Base-by-base conservation (phyloP, 2,329 filamentous ascomycete species). In the Elsinoe fawcettii region DNA sequence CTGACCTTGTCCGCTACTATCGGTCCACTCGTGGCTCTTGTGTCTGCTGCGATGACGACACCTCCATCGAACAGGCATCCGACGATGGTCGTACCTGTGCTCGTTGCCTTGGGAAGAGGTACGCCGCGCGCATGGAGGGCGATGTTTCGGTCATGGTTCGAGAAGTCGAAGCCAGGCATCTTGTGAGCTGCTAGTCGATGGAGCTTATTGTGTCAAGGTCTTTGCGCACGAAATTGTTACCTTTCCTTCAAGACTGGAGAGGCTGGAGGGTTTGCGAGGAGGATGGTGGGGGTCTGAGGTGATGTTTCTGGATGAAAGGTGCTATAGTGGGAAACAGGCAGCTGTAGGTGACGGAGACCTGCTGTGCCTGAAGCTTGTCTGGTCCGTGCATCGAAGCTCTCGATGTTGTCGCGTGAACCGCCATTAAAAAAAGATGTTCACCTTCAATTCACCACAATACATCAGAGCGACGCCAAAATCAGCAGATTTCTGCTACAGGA, bases 131-230 rank as follows among this genome's bases (percentile, higher is more conserved):
- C 90, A 74, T 97, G 92, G 66, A 99, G 84, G 63, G 92, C 92
- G 72, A 87, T 84, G 83, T 99, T 99, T 80, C 93, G 90, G 83
- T 96, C 96, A 84, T 97, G 93, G 82, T 99, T 99, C 74, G 90
- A 95, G 82, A 99, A 99, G 79, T 97, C 91, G 82, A 96, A 96
- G 77, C 91, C 91, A 68, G 88, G 86, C 93, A 99, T 99, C 68
- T 46, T 66, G 61, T 43, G 16, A 53, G 20, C 14, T 14, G 5
- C 41, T 46, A 8, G 20, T 46, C 2, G 20, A 20, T 16, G 6
- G 39, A 27, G 20, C 41, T 22, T 22, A 18, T 12, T 46, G 41
- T 25, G 20, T 5, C 3, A 12, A 7, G 4, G 11, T 12, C 14
- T 14, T 37, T 37, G 34, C 34, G 34, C 34, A 12, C 14, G 9